Conservation (phyloP, 2,329 filamentous ascomycete species). For the Penicillium sp. region DNA sequence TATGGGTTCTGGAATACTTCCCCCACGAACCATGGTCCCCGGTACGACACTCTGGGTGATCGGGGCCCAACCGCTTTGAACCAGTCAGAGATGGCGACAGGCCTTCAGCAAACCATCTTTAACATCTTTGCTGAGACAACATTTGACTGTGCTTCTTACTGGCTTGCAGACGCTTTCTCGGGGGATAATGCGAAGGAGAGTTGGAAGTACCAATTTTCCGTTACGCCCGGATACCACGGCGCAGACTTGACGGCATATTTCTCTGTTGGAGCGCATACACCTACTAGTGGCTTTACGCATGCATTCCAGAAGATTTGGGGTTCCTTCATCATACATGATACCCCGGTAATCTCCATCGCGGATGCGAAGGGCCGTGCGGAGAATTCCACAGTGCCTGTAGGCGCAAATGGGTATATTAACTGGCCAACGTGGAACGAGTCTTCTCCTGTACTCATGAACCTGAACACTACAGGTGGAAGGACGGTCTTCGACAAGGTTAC, state of each 20-base stretch:
- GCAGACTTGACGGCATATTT: slow-evolving; percentile 58
- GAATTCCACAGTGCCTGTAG: slow-evolving; percentile 19
- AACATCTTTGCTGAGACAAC: slow-evolving; percentile 58
- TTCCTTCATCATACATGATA: slow-evolving; percentile 47
- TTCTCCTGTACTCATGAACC: slow-evolving; percentile 42
- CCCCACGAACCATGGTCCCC: slow-evolving; percentile 21
- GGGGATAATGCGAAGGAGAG: slow-evolving; percentile 28
- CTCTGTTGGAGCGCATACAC: slow-evolving; percentile 18
- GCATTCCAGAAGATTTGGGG: slow-evolving; percentile 49
- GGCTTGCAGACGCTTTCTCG: slow-evolving; percentile 52
- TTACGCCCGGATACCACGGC: slow-evolving; percentile 66
- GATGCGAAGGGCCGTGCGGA: slow-evolving; percentile 20
- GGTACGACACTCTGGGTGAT: slow-evolving; percentile 41
- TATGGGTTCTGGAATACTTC: slow-evolving; percentile 36
- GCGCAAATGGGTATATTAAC: slow-evolving; percentile 24
- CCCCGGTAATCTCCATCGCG: slow-evolving; percentile 29
- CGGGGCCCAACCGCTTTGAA: slow-evolving; percentile 50
- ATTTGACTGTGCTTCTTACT: slow-evolving; percentile 59
- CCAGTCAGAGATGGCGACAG: slow-evolving; percentile 50
- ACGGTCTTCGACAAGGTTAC: slow-evolving; percentile 14
- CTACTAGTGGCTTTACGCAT: slow-evolving; percentile 30
- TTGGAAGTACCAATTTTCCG: slow-evolving; percentile 59
- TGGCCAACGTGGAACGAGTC: slow-evolving; percentile 39
- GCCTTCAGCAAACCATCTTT: slow-evolving; percentile 53
- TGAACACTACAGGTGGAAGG: slow-evolving; percentile 50